These are phyloP conservation scores for Tuber indicum DNA, from an alignment of 495 filamentous ascomycete genomes.

Conservation along the genomic window DNA sequence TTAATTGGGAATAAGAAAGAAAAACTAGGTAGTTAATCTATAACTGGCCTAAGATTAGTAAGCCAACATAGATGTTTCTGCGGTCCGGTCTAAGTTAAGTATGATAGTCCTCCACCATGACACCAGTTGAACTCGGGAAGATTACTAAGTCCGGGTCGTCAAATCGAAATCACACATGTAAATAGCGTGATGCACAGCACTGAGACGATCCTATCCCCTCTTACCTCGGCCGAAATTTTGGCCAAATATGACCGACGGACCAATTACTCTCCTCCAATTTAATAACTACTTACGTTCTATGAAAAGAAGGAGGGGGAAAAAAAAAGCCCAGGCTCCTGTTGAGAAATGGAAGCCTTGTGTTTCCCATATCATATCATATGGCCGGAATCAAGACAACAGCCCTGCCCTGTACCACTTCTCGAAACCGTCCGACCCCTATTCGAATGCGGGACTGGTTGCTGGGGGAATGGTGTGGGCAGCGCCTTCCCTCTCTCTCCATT, in stretches of 20 bases:
- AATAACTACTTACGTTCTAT: too few relatives aligned
- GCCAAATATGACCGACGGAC: not conserved
- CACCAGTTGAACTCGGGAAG: not conserved
- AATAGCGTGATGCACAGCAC: not conserved
- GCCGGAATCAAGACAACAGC: not conserved
- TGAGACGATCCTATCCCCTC: not conserved
- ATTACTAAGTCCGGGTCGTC: not conserved
- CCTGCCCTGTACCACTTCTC: not conserved
- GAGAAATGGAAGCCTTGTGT: not conserved
- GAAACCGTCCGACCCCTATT: too few relatives aligned
- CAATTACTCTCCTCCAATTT: too few relatives aligned
- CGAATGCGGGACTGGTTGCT: not conserved
- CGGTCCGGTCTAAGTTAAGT: too few relatives aligned
- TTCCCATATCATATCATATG: not conserved
- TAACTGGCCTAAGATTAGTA: too few relatives aligned
- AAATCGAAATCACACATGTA: not conserved
- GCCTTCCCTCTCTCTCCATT: not conserved
- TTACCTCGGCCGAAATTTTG: not conserved
- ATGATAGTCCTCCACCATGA: not conserved
- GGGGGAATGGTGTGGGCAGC: too few relatives aligned
- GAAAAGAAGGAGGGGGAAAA: too few relatives aligned
- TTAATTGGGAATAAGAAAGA: too few relatives aligned
- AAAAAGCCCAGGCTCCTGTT: not conserved
- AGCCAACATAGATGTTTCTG: too few relatives aligned
- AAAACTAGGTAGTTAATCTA: too few relatives aligned